Percentiles rank a stretch among this genome's conserved stretches.
Conservation (phyloP, 371 early-diverging fungal genomes). For the Mortierella sp. region DNA sequence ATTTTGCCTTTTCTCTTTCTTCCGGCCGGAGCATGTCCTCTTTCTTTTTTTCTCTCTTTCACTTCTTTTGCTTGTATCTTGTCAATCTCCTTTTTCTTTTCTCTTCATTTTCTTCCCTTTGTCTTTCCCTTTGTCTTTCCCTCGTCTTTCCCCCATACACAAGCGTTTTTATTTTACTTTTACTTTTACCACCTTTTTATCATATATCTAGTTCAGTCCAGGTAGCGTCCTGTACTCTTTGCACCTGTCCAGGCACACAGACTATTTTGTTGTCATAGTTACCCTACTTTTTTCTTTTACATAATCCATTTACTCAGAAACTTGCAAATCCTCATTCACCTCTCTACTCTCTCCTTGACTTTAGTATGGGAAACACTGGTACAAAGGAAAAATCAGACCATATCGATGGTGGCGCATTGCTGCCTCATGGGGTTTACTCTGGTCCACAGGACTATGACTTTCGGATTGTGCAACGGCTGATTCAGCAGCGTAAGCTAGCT, state of each 20-base stretch:
- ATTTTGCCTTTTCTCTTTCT: background rate
- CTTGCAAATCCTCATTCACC: background rate
- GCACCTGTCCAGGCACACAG: background rate
- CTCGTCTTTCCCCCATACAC: conserved; percentile 2
- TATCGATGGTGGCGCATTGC: conserved; percentile 78
- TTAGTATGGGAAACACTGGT: conserved; percentile 60
- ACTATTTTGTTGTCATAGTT: background rate
- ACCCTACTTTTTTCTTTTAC: background rate
- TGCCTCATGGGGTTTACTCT: conserved; percentile 83
- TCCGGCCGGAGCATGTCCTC: too few relatives aligned
- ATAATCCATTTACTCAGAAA: too few relatives aligned
- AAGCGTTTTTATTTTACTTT: background rate
- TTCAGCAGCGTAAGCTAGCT: conserved; percentile 79
- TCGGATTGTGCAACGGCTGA: conserved; percentile 80
- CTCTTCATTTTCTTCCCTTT: background rate
- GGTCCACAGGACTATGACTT: conserved; percentile 84
- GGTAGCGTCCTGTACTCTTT: background rate
- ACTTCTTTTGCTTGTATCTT: background rate
- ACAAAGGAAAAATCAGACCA: conserved; percentile 67
- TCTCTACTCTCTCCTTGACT: too few relatives aligned
- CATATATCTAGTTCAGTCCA: background rate
- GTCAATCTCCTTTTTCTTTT: conserved; percentile 4
- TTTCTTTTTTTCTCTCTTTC: conserved; percentile 1
- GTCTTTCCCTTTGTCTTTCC: background rate
- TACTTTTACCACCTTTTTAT: background rate